Evolutionary conservation across 139 green algal genomes (phyloP).

Genomic region (Coelastrella sp.): DNA sequence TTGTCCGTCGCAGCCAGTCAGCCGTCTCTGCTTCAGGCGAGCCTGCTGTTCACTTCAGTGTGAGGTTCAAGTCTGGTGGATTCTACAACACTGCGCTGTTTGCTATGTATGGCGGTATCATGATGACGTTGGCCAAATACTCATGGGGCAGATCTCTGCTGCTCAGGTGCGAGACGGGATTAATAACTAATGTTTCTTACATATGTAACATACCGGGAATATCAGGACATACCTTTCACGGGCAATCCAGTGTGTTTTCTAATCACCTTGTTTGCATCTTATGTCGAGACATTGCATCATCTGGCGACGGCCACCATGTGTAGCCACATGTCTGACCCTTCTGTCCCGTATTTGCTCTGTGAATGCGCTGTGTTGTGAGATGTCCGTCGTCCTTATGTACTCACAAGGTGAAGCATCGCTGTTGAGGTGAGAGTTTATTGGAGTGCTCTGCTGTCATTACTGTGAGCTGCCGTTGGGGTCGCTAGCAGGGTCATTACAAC

Average conservation of each 20-base stretch:
- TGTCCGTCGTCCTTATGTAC: too few relatives aligned
- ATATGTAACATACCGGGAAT: neutral
- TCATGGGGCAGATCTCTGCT: constrained; percentile 66
- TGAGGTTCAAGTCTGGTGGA: constrained; percentile 62
- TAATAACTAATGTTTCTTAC: neutral
- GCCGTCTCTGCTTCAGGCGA: constrained; percentile 43
- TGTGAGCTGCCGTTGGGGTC: too few relatives aligned
- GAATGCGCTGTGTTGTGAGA: too few relatives aligned
- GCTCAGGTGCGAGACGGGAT: constrained; percentile 50
- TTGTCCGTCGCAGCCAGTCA: constrained; percentile 69
- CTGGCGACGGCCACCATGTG: too few relatives aligned
- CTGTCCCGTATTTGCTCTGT: too few relatives aligned
- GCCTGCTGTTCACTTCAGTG: constrained; percentile 62
- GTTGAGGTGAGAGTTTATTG: too few relatives aligned
- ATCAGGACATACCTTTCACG: neutral
- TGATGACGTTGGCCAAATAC: constrained; percentile 57
- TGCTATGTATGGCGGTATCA: constrained; percentile 63
- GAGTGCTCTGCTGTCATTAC: neutral
- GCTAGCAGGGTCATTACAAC: too few relatives aligned
- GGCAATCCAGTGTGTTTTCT: too few relatives aligned
- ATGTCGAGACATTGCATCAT: too few relatives aligned
- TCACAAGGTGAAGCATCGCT: too few relatives aligned
- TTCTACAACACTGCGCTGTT: constrained; percentile 53
- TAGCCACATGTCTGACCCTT: too few relatives aligned
- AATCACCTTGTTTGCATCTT: too few relatives aligned